phyloP scores from a whole-genome alignment of 208 protist species.

The Leishmania lainsoni region DNA sequence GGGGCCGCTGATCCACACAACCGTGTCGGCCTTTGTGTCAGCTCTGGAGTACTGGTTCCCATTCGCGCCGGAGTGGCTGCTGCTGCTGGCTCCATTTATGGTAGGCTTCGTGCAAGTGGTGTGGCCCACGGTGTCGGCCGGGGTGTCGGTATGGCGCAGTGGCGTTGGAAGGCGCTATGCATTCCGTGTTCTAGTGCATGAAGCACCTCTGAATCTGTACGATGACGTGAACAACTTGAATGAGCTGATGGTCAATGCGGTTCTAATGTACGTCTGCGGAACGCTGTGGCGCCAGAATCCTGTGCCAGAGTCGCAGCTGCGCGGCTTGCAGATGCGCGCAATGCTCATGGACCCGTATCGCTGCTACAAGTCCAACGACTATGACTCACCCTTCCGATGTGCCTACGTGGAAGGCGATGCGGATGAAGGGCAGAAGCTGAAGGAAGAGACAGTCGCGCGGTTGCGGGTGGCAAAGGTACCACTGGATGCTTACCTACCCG shows the following conservation, averaged over 20 bases:
- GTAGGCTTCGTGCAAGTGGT: constrained; percentile 30
- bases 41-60: constrained; percentile 22
- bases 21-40: background rate
- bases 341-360: constrained; percentile 70
- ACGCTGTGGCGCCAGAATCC: constrained; percentile 41
- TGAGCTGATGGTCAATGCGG: constrained; percentile 67
- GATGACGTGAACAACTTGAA: constrained; percentile 43
- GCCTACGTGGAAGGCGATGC: background rate
- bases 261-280: constrained; percentile 60
- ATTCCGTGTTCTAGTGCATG: constrained; percentile 26
- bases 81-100: constrained; percentile 33
- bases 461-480: constrained; percentile 13
- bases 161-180: constrained; percentile 13
- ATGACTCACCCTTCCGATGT: constrained; percentile 50
- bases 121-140: constrained; percentile 17
- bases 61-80: constrained; percentile 26
- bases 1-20: constrained; percentile 8
- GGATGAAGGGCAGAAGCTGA: constrained; percentile 13
- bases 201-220: constrained; percentile 19
- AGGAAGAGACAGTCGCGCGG: background rate
- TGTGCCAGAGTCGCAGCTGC: constrained; percentile 33
- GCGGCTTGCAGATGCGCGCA: constrained; percentile 42
- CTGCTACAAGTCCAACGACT: constrained; percentile 34
- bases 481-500: constrained; percentile 2
- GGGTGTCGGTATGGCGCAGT: background rate